Base-by-base conservation (phyloP, 2,329 filamentous ascomycete species). In the Xylaria sp. region DNA sequence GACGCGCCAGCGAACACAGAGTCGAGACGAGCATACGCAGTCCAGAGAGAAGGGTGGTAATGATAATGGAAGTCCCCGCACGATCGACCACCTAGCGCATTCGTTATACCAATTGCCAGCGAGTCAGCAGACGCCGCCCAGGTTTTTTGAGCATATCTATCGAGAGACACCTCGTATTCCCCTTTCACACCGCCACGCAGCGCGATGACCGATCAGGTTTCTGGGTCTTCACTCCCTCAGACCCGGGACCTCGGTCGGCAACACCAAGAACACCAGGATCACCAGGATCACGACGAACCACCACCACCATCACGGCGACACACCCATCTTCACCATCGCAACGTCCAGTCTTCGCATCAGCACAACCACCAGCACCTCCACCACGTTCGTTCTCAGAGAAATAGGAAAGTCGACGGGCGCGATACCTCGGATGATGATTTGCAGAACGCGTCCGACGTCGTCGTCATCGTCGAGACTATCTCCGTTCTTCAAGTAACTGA, bases 401-500 rank as follows among this genome's bases (percentile, higher is more conserved):
- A 29, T 45, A 69, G 63, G 54, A 66, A 51, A 56, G 58, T 62
- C 44, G 70, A 69, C 47, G 68, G 67, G 56, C 71, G 68, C 51
- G 62, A 69, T 69, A 73, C 74, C 64, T 61, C 59, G 29, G 44
- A 44, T 39, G 65, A 61, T 49, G 51, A 53, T 61, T 53, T 45
- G 47, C 61, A 42, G 25, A 36, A 29, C 22, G 22, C 20, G 13
- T 68, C 75, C 54, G 75, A 78, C 25, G 65, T 74, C 56, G 67
- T 69, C 55, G 77, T 85, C 72, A 83, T 88, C 72, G 79, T 87
- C 60, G 81, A 86, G 75, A 88, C 86, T 71, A 77, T 88, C 69
- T 86, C 85, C 29, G 79, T 88, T 74, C 76, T 88, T 62, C 82
- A 87, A 70, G 73, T 85, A 67, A 81, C 87, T 68, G 84, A 87